Base-by-base conservation (phyloP, 2,329 filamentous ascomycete genomes). In the Chaetomiaceae sp. region DNA sequence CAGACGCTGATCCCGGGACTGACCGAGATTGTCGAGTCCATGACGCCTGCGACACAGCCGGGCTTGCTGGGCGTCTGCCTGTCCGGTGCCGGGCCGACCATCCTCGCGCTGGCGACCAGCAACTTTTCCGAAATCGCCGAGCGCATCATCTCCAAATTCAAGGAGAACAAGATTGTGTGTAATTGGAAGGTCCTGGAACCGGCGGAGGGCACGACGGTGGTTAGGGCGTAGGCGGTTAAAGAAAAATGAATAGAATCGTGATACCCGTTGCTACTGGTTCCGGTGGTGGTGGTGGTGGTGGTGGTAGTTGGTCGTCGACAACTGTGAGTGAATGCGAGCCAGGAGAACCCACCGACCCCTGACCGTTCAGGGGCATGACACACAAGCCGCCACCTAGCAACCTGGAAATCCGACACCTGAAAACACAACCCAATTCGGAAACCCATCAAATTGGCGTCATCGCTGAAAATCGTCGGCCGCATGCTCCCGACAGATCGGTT, bases 61-160 rank as follows among this genome's bases (percentile, higher is more conserved):
- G 94, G 94, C 5, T 82, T 99, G 49, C 79, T 96, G 49, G 94
- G 94, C 36, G 95, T 97, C 58, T 99, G 94, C 69, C 77, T 99
- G 23, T 96, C 91, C 0, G 94, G 94, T 18, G 94, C 94, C 7
- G 94, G 94, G 0, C 94, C 94, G 20, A 97, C 92, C 25, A 96
- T 99, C 59, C 76, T 99, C 40, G 94, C 92, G 3, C 79, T 99
- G 36, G 94, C 94, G 2, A 96, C 92, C 2, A 79, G 85, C 61
- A 89, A 95, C 73, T 97, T 96, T 67, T 86, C 90, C 55, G 78
- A 82, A 54, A 97, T 99, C 62, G 92, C 94, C 3, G 73, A 84
- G 46, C 82, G 84, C 65, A 90, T 95, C 62, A 84, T 96, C 56
- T 73, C 76, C 30, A 81, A 84, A 64, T 91, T 97, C 73, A 79